A percentile compares a stretch with the other conserved stretches of the same genome.
Conservation (phyloP, 2,329 filamentous ascomycete genomes). For the Xylaria arbuscula region DNA sequence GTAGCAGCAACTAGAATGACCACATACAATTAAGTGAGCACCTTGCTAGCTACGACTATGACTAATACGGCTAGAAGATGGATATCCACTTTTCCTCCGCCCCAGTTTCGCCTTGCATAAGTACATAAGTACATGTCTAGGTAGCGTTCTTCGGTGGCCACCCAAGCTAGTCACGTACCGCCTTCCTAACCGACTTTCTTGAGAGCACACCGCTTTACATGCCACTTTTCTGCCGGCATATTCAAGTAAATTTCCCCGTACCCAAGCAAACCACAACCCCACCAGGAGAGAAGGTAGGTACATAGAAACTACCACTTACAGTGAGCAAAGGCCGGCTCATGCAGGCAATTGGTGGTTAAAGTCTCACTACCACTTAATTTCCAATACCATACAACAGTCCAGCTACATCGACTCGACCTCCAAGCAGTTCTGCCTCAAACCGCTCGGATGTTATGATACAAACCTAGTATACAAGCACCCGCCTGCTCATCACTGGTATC, state of each 20-base stretch:
- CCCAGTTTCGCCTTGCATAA: too few relatives aligned
- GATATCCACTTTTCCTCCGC: too few relatives aligned
- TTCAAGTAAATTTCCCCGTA: conserved; percentile 22
- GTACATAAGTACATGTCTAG: too few relatives aligned
- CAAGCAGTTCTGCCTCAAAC: not conserved
- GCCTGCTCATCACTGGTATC: not conserved
- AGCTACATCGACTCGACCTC: not conserved
- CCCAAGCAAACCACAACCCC: conserved; percentile 18
- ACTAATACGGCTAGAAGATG: too few relatives aligned
- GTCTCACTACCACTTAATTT: not conserved
- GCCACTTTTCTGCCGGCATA: conserved; percentile 36
- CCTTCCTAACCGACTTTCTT: conserved; percentile 11
- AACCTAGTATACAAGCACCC: not conserved
- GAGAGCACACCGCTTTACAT: conserved; percentile 31
- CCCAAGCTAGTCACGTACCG: not conserved
- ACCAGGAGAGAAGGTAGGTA: conserved; percentile 10
- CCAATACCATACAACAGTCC: not conserved
- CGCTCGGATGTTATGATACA: not conserved
- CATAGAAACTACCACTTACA: not conserved
- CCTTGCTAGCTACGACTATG: too few relatives aligned
- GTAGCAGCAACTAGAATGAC: too few relatives aligned
- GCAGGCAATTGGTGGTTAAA: not conserved
- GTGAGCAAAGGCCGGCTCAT: not conserved
- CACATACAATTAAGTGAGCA: too few relatives aligned
- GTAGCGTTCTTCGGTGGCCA: too few relatives aligned